Evolutionary conservation across 768 basidiomycete species (phyloP), one percentile per base, ranked within the genome.

Genomic region (Rhizopogon vesiculosus): DNA sequence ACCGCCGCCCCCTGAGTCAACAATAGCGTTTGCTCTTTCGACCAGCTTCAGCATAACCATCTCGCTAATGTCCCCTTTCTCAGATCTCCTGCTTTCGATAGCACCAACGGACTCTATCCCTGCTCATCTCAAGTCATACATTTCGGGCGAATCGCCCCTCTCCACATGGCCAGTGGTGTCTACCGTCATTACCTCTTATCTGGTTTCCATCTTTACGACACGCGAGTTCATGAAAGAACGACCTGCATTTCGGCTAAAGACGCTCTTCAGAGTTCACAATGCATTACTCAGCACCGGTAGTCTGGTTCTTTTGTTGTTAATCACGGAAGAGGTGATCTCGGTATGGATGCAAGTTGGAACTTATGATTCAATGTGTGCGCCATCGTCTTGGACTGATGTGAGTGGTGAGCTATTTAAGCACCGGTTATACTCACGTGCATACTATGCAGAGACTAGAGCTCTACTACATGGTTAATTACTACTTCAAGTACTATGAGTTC

Each of bases 391-490:
- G 87, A 94, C 94, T 19, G 75, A 84, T 60, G 93, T 94, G 64
- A 72, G 88, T 80, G 15, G 45, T 52, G 41, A 41, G 42, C 49
- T 25, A 50, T 39, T 31, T 35, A 49, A 42, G 42, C 51, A 42
- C 53, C 51, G 29, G 31, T 16, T 45, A 16, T 10, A 48, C 42
- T 57, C 42, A 52, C 45, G 51, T 35, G 45, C 56, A 42, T 10
- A 29, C 53, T 28, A 43, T 55, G 28, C 64, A 95, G 93, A 83
- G 83, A 66, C 74, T 97, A 73, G 89, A 96, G 74, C 86, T 93
- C 65, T 97, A 90, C 77, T 91, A 98, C 77, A 93, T 96, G 76
- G 75, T 97, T 76, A 98, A 98, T 77, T 98, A 97, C 76, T 93
- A 86, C 73, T 89, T 96, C 82, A 96, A 97, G 71, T 98, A 96